Evolutionary conservation across 2,329 filamentous ascomycete species (phyloP).

Genomic region (Thielaviopsis euricoi): DNA sequence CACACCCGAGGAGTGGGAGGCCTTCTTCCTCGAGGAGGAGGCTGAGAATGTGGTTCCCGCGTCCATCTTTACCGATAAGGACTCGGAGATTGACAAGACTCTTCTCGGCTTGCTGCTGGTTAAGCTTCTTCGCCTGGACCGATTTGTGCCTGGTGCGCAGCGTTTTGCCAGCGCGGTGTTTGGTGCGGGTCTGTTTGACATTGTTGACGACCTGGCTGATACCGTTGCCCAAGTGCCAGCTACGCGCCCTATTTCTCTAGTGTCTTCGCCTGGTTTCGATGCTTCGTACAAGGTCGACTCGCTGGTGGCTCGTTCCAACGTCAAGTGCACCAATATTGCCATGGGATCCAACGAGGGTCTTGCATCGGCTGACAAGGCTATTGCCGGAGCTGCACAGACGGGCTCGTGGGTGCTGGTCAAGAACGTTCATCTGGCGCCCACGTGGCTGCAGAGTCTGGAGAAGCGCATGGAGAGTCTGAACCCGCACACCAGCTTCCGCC

Average conservation of each 20-base stretch:
- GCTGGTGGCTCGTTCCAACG: slow-evolving; percentile 67
- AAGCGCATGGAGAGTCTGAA: slow-evolving; percentile 94
- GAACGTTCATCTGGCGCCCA: slow-evolving; percentile 91
- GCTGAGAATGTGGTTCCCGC: slow-evolving; percentile 71
- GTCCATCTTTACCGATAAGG: slow-evolving; percentile 45
- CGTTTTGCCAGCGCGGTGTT: slow-evolving; percentile 81
- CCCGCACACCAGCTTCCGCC: slow-evolving; percentile 77
- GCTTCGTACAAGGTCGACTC: slow-evolving; percentile 98
- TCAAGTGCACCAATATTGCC: slow-evolving; percentile 87
- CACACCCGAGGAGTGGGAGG: slow-evolving; percentile 52
- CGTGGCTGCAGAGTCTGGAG: slow-evolving; percentile 92
- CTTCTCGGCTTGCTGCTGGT: slow-evolving; percentile 75
- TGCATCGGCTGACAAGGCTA: slow-evolving; percentile 85
- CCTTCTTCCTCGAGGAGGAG: slow-evolving; percentile 70
- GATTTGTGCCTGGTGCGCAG: slow-evolving; percentile 85
- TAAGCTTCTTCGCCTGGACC: slow-evolving; percentile 88
- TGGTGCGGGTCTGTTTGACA: slow-evolving; percentile 64
- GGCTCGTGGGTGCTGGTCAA: slow-evolving; percentile 97
- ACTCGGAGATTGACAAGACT: slow-evolving; percentile 50
- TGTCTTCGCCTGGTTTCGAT: slow-evolving; percentile 92
- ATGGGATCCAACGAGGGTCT: slow-evolving; percentile 97
- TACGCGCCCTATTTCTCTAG: slow-evolving; percentile 73
- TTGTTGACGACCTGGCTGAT: slow-evolving; percentile 68
- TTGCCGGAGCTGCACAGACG: slow-evolving; percentile 76
- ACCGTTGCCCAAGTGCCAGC: slow-evolving; percentile 74